Percentiles rank a stretch among this genome's conserved stretches.
Evolutionary conservation across 768 basidiomycete species (phyloP).

Genomic region (Mycena latifolia): DNA sequence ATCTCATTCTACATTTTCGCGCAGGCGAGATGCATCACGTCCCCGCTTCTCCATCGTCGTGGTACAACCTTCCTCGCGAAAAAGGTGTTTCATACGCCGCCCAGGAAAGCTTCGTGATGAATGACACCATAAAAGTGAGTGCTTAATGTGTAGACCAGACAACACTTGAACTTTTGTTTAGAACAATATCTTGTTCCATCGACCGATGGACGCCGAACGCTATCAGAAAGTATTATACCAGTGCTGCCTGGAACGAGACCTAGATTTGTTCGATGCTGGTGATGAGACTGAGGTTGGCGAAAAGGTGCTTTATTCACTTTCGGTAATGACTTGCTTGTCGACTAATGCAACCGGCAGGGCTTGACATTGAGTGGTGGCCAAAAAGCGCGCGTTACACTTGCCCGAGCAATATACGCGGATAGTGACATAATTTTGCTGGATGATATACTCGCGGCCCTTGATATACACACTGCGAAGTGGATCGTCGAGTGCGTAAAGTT

Average conservation of each 20-base stretch:
- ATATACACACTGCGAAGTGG: constrained; percentile 86
- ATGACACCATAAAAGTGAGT: constrained; percentile 75
- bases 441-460: constrained; percentile 76
- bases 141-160: neutral
- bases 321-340: constrained; percentile 38
- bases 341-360: constrained; percentile 9
- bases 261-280: constrained; percentile 76
- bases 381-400: constrained; percentile 59
- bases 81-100: constrained; percentile 84
- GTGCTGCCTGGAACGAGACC: constrained; percentile 80
- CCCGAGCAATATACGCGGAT: constrained; percentile 59
- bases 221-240: constrained; percentile 85
- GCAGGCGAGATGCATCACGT: constrained; percentile 77
- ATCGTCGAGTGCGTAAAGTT: constrained; percentile 62
- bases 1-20: neutral
- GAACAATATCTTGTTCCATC: constrained; percentile 88
- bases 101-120: constrained; percentile 90
- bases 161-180: constrained; percentile 33
- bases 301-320: constrained; percentile 54
- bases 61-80: constrained; percentile 76
- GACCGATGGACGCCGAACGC: constrained; percentile 78
- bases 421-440: constrained; percentile 79
- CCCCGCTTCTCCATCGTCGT: constrained; percentile 63
- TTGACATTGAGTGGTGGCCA: constrained; percentile 56
- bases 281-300: constrained; percentile 81